Base-by-base conservation (phyloP, 1,284 basidiomycete species). In the Trichosporon sp. region DNA sequence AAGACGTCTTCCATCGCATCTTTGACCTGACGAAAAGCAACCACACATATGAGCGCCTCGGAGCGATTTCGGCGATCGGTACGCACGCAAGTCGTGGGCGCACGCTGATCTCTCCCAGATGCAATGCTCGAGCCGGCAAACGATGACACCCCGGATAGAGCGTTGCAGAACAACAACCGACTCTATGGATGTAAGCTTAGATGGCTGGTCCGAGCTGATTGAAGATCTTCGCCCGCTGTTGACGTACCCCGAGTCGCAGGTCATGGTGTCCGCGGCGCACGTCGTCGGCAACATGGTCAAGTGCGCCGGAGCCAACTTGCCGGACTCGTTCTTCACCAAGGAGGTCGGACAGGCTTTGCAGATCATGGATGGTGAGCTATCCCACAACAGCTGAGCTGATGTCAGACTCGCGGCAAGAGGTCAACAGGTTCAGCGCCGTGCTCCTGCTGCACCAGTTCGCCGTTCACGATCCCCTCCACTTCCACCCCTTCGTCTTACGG, bases 371-470 rank as follows among this genome's bases (percentile, higher is more conserved):
- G 83, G 83, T 84, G 70, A 68, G 81, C 40, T 54, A 26, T 26
- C 26, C 26, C 26, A 26, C 26, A 26, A 26, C 26, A 26, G 26
- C 26, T 26, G 26, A 21, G 63, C 67, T 70, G 65, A 66, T 35
- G 31, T 6, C 71, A 82, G 82, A 83, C 65, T 78, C 80, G 14
- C 73, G 82, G 51, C 80, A 83, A 72, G 84, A 84, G 69, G 80
- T 82, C 5, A 78, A 80, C 21, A 75, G 84, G n/a, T 84, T 84
- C 75, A 78, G 79, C 65, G 81, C 81, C 2, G 80, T 84, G 1
- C 88, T 98, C 65, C 91, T 97, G 68, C 85, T 97, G 54, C 94
- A 96, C 84, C 94, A 96, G 82, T 87, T 98, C 64, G 94, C 96
- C 1, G 87, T 89, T 43, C 91, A 94, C 79, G 94, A 91, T 74